A percentile compares a stretch with the other conserved stretches of the same genome.
Conservation (phyloP, 2,329 filamentous ascomycete genomes). For the Chalara sp. region DNA sequence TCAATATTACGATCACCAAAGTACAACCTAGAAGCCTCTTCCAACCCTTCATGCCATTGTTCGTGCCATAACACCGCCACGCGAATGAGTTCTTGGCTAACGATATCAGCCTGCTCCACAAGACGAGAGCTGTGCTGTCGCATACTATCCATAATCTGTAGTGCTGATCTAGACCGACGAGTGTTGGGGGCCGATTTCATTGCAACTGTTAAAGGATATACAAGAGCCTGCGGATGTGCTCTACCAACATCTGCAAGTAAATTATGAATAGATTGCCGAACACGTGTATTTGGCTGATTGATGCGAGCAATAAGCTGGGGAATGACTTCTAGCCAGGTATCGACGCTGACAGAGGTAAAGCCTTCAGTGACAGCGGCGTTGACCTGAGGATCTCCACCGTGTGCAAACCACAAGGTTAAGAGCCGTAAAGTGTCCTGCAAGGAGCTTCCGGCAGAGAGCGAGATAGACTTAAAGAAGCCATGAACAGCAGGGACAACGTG, state of each 20-base stretch:
- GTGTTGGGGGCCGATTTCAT: slow-evolving; percentile 88
- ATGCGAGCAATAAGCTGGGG: slow-evolving; percentile 96
- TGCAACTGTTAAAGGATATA: slow-evolving; percentile 94
- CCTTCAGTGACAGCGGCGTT: slow-evolving; percentile 85
- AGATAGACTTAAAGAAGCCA: slow-evolving; percentile 97
- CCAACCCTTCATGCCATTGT: slow-evolving; percentile 95
- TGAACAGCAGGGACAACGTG: slow-evolving; percentile 92
- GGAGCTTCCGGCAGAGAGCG: slow-evolving; percentile 83
- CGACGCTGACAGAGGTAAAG: slow-evolving; percentile 84
- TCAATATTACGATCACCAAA: slow-evolving; percentile 97
- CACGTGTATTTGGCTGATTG: slow-evolving; percentile 86
- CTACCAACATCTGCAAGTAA: slow-evolving; percentile 88
- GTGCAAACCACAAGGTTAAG: slow-evolving; percentile 92
- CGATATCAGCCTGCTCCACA: slow-evolving; percentile 89
- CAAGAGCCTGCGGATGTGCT: slow-evolving; percentile 89
- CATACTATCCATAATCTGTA: slow-evolving; percentile 97
- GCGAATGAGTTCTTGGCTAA: slow-evolving; percentile 93
- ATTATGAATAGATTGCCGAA: slow-evolving; percentile 86
- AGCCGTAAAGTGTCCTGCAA: slow-evolving; percentile 91
- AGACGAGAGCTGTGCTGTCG: slow-evolving; percentile 86
- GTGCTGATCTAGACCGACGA: slow-evolving; percentile 78
- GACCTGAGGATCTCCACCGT: slow-evolving; percentile 83
- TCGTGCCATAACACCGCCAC: slow-evolving; percentile 98
- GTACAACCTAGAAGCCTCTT: slow-evolving; percentile 93
- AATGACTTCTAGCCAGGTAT: slow-evolving; percentile 98